Evolutionary conservation across 306 rosid species (phyloP).

Genomic region (Macrotyloma uniflorum): DNA sequence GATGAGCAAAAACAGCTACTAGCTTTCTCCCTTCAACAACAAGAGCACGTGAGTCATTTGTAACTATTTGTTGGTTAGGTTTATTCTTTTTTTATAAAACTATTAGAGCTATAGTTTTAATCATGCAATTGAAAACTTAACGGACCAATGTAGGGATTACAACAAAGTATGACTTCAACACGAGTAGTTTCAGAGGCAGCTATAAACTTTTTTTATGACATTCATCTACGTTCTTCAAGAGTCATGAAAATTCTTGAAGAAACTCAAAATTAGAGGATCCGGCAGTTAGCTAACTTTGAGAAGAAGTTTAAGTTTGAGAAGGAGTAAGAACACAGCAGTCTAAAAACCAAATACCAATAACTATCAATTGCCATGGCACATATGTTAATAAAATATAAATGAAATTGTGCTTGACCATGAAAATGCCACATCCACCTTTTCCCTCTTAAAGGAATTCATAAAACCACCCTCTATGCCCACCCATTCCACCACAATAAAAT

Average conservation of each 20-base stretch:
- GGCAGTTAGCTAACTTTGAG: constrained; percentile 68
- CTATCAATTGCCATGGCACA: background rate
- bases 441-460: background rate
- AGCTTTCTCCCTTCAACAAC: constrained; percentile 64
- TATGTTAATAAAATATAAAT: constrained; percentile 21
- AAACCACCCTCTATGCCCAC: background rate
- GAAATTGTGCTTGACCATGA: constrained; percentile 10
- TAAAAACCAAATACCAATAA: constrained; percentile 21
- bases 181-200: constrained; percentile 69
- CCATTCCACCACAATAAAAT: background rate
- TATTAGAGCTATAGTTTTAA: constrained; percentile 13
- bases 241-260: constrained; percentile 65
- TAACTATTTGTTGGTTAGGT: background rate
- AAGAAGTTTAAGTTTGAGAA: constrained; percentile 69
- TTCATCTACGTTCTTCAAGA: constrained; percentile 59
- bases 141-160: constrained; percentile 62
- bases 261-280: constrained; percentile 56
- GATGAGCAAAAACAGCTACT: constrained; percentile 72
- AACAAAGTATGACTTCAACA: constrained; percentile 62
- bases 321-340: constrained; percentile 14
- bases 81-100: background rate
- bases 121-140: constrained; percentile 33
- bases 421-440: constrained; percentile 10
- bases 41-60: constrained; percentile 63
- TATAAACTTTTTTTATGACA: constrained; percentile 59